Base-by-base conservation (phyloP, 208 protist species). In the Porcisia hertigi region DNA sequence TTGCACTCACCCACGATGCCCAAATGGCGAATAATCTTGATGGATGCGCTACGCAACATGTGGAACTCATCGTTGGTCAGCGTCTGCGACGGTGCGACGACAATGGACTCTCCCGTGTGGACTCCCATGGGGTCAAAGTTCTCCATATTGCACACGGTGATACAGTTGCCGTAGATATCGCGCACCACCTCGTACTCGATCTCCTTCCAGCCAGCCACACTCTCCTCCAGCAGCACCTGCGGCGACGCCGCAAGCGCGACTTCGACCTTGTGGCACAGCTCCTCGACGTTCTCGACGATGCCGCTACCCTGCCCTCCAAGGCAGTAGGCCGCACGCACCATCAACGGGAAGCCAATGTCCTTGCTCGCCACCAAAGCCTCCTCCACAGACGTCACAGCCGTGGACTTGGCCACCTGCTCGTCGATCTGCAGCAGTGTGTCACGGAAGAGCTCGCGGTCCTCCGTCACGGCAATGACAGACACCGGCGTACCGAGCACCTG, bases 121-220 rank as follows among this genome's bases (percentile, higher is more conserved):
- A 99, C 97, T 53, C 98, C 98, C 77, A 98, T 92, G 36, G 96
- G 97, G 80, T 99, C 97, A 82, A 99, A 99, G 90, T 99, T 99
- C 88, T 99, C 98, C 99, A 99, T 99, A 88, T 99, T 99, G 91
- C 98, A 99, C 69, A 99, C 99, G 41, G 98, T 99, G 76, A 99
- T 99, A 89, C 98, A 99, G 91, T 99, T 99, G 88, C 99, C 98
- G 70, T 98, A 91, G 69, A 92, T 92, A 81, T 99, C 99, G 74
- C 98, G 89, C 45, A 99, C 94, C 59, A 99, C 98, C 89, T 99
- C 99, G 89, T 99, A 99, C 93, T 99, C 99, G 69, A 99, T 95
- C 85, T 99, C 98, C 91, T 99, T 99, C 99, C 99, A 99, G 49
- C 99, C 98, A 63, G 98, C 97, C 69, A 99, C 89, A 55, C 96